Evolutionary conservation across 805 yeast species (phyloP).

Genomic region (Ogataea methanolica): DNA sequence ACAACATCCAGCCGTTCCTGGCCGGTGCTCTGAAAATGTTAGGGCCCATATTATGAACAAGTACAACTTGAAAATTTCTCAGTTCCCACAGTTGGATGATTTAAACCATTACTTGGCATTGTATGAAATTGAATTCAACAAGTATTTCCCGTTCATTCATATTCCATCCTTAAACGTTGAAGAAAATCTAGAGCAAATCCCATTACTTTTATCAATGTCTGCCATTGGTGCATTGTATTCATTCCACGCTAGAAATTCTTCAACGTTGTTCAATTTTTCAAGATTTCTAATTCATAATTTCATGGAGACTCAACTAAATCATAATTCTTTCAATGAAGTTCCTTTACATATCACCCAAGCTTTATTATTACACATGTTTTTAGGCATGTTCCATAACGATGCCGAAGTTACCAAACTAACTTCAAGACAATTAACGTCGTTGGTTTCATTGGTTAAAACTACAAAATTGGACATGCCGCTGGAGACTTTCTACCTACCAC

Average conservation of each 20-base stretch:
- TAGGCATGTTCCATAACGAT: slow-evolving; percentile 54
- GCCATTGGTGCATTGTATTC: slow-evolving; percentile 87
- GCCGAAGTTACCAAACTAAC: slow-evolving; percentile 45
- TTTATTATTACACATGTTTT: slow-evolving; percentile 49
- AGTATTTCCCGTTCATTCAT: slow-evolving; percentile 82
- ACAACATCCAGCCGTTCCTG: slow-evolving; percentile 26
- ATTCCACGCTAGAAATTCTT: slow-evolving; percentile 73
- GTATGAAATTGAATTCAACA: slow-evolving; percentile 73
- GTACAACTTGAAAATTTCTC: slow-evolving; percentile 49
- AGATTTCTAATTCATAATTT: slow-evolving; percentile 62
- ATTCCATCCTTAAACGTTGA: slow-evolving; percentile 50
- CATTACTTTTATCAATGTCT: slow-evolving; percentile 74
- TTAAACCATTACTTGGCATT: slow-evolving; percentile 71
- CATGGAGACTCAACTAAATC: slow-evolving; percentile 46
- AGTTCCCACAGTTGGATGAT: slow-evolving; percentile 74
- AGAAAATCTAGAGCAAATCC: slow-evolving; percentile 49
- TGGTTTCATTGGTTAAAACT: slow-evolving; percentile 50
- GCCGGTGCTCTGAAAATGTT: slow-evolving; percentile 45
- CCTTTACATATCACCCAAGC: slow-evolving; percentile 56
- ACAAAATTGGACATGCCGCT: slow-evolving; percentile 49
- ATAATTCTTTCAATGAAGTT: slow-evolving; percentile 47
- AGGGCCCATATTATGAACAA: slow-evolving; percentile 48
- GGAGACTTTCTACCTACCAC: slow-evolving; percentile 42
- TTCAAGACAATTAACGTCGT: slow-evolving; percentile 47
- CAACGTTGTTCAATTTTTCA: slow-evolving; percentile 62